Evolutionary conservation across 83 land plant species (phyloP), one percentile per base, ranked within the genome.

Genomic region (Picea engelmannii): DNA sequence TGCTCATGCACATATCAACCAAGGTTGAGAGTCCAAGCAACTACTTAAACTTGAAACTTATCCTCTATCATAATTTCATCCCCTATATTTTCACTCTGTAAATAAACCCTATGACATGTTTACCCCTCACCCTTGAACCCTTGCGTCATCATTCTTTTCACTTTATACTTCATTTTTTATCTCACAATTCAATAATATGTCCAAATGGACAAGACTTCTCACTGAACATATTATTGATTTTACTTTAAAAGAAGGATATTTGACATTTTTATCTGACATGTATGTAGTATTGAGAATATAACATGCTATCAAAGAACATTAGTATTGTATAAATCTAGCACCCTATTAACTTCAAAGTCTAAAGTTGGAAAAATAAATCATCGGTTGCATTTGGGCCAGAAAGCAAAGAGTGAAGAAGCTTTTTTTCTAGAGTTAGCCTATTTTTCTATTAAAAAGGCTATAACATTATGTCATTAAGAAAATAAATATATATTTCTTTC

Each of bases 161-260:
- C 31, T 31, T 1, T 31, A 31, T 31, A 31, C 31, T 31, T 1
- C 31, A 31, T 31, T 31, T 94, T 94, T 66, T 93, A 95, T 81
- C 90, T 77, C 76, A 93, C 97, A 77, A 66, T 4, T 15, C 40
- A 78, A 16, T 60, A 59, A 58, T 35, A 31, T 58, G 59, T 47
- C 58, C 59, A 11, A 21, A 18, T 78, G 21, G 62, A 23, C 76
- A 71, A 3, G 76, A n/a, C 5, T 4, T 44, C 15, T 52, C 58
- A 47, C 59, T 73, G 49, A n/a, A 44, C 76, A 73, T 42, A 73
- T 13, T 49, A 20, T 5, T 71, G 49, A 71, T 71, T 47, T 9
- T 69, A 35, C 9, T 31, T 70, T 70, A 21, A 70, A 5, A 47
- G 24, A n/a, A 47, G 25, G 16, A 73, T 47, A 59, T 73, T 73